These are phyloP conservation scores for Coemansia sp. DNA, from an alignment of 192 early-diverging fungal species.

Conservation along the genomic window DNA sequence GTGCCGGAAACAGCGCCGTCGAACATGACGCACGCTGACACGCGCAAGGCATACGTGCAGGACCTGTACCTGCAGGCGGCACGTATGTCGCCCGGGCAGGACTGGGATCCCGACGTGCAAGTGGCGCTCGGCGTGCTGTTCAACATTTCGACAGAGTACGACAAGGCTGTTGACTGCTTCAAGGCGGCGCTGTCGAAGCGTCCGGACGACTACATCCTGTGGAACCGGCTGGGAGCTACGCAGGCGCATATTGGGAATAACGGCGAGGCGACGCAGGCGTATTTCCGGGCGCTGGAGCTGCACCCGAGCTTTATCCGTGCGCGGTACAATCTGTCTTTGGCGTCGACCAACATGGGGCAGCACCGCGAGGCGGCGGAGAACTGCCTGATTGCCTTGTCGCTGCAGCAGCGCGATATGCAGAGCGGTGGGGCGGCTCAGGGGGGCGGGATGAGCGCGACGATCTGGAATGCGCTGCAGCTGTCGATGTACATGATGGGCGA, in stretches of 20 bases:
- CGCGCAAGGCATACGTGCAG: conserved; percentile 69
- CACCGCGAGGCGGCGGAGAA: conserved; percentile 91
- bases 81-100: conserved; percentile 53
- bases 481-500: conserved; percentile 70
- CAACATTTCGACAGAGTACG: conserved; percentile 88
- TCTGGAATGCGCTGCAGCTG: conserved; percentile 86
- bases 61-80: conserved; percentile 79
- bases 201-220: conserved; percentile 91
- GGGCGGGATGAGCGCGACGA: conserved; percentile 63
- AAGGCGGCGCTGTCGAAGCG: conserved; percentile 78
- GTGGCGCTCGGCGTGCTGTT: conserved; percentile 92
- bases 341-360: conserved; percentile 84
- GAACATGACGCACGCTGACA: conserved; percentile 34
- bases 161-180: conserved; percentile 98
- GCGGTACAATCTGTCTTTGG: conserved; percentile 93
- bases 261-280: conserved; percentile 82
- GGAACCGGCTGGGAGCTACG: conserved; percentile 97
- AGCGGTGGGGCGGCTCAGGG: conserved; percentile 30
- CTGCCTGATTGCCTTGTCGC: conserved; percentile 78
- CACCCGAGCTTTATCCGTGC: conserved; percentile 95
- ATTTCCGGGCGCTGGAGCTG: conserved; percentile 89
- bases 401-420: conserved; percentile 69
- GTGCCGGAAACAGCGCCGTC: conserved; percentile 41
- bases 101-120: conserved; percentile 87
- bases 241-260: conserved; percentile 84